Evolutionary conservation across 176 grass and related monocot genomes (phyloP).

Genomic region (Oryza coarctata): DNA sequence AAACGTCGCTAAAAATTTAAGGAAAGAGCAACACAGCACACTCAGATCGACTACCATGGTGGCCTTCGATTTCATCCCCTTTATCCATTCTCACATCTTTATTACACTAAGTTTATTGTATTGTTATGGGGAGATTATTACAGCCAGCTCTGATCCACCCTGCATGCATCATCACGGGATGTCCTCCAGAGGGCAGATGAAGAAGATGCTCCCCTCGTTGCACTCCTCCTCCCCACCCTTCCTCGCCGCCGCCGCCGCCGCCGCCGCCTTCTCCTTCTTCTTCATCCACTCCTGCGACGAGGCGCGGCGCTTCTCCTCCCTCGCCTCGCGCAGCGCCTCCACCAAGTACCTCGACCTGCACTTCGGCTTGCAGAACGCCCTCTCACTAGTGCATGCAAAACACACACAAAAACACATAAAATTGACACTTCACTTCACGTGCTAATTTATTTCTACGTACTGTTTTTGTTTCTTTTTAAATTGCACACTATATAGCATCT

Average conservation of each 20-base stretch:
- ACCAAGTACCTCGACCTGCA: slow-evolving; percentile 42
- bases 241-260: not conserved
- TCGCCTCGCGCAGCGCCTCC: slow-evolving; percentile 34
- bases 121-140: too few species aligned
- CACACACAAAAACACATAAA: not conserved
- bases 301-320: not conserved
- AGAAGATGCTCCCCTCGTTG: slow-evolving; percentile 41
- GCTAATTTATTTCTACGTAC: too few species aligned
- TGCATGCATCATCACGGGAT: not conserved
- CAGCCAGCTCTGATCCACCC: too few species aligned
- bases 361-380: slow-evolving; percentile 48
- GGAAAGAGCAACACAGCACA: too few species aligned
- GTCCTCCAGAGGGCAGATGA: not conserved
- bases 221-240: not conserved
- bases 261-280: not conserved
- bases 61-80: too few species aligned
- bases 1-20: too few species aligned
- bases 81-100: too few species aligned
- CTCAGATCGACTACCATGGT: too few species aligned
- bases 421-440: not conserved
- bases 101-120: too few species aligned
- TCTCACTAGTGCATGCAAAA: slow-evolving; percentile 47
- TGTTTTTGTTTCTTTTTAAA: too few species aligned
- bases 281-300: not conserved
- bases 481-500: too few species aligned